These are phyloP conservation scores for Discostella stelligeroides DNA, from an alignment of 108 stramenopile species.

Conservation along the genomic window DNA sequence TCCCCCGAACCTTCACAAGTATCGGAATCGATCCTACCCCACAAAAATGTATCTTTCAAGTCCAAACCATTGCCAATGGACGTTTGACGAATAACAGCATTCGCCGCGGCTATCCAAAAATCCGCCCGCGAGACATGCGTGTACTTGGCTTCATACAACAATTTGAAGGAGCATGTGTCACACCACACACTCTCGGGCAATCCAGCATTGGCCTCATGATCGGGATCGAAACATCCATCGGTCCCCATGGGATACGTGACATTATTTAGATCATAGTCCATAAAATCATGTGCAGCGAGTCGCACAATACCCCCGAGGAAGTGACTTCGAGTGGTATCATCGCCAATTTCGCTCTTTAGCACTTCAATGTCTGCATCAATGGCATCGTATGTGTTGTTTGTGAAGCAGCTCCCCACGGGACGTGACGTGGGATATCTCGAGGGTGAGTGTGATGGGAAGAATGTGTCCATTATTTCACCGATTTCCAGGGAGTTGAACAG, in stretches of 20 bases:
- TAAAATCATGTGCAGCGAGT: constrained; percentile 49
- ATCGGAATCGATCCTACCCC: constrained; percentile 31
- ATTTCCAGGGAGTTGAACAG: not conserved
- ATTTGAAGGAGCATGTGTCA: constrained; percentile 24
- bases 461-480: not conserved
- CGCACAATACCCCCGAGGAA: constrained; percentile 48
- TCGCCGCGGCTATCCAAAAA: constrained; percentile 52
- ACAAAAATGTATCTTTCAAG: constrained; percentile 30
- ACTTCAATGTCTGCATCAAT: constrained; percentile 31
- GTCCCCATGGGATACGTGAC: constrained; percentile 29
- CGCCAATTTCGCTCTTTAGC: constrained; percentile 19
- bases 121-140: constrained; percentile 44
- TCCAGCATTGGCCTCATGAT: constrained; percentile 31
- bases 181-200: constrained; percentile 46
- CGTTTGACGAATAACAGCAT: constrained; percentile 47
- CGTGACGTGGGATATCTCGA: not conserved
- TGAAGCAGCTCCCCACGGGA: not conserved
- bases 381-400: constrained; percentile 7
- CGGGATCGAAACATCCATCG: constrained; percentile 49
- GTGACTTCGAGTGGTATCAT: constrained; percentile 29
- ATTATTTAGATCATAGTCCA: constrained; percentile 43
- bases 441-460: not conserved
- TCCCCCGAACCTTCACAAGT: constrained; percentile 25
- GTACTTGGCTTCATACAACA: constrained; percentile 30
- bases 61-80: constrained; percentile 40